A percentile compares a stretch with the other conserved stretches of the same genome.
phyloP scores from a whole-genome alignment of 1,284 basidiomycete genomes.

The Caloboletus firmus region DNA sequence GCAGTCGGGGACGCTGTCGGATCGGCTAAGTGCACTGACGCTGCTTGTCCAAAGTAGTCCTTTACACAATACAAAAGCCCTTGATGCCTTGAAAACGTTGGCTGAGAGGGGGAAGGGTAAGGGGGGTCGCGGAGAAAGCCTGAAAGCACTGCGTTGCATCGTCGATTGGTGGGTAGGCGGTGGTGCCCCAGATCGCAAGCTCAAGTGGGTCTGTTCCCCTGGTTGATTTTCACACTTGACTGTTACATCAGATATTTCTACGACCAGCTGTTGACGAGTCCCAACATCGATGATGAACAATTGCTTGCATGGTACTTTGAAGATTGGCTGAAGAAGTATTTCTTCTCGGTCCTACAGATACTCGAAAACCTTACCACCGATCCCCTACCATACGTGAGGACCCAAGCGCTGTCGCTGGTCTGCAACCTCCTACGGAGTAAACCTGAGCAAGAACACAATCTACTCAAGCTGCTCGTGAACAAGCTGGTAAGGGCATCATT shows the following conservation, averaged over 20 bases:
- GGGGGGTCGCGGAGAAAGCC: constrained; percentile 87
- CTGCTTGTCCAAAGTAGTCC: constrained; percentile 91
- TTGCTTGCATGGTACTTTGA: constrained; percentile 90
- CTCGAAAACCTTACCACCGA: constrained; percentile 90
- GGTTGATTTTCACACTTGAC: not conserved
- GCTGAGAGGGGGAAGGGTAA: constrained; percentile 75
- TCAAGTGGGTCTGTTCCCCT: constrained; percentile 57
- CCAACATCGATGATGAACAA: constrained; percentile 70
- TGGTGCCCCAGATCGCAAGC: constrained; percentile 77
- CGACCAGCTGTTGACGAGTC: constrained; percentile 81
- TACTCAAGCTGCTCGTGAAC: constrained; percentile 90
- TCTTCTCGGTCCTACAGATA: constrained; percentile 89
- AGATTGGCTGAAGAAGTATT: constrained; percentile 97
- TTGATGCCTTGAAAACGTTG: constrained; percentile 78
- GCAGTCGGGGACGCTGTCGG: constrained; percentile 86
- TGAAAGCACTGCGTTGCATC: constrained; percentile 88
- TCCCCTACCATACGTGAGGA: constrained; percentile 85
- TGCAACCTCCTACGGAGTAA: constrained; percentile 84
- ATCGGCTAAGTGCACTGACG: constrained; percentile 90
- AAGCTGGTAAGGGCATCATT: constrained; percentile 69
- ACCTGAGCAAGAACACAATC: constrained; percentile 97
- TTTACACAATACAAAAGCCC: constrained; percentile 81
- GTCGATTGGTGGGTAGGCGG: constrained; percentile 98
- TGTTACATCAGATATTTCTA: constrained; percentile 73
- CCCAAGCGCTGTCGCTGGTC: constrained; percentile 74